Evolutionary conservation across 148 eudicot genomes (phyloP).

Genomic region (Silene uniflora): DNA sequence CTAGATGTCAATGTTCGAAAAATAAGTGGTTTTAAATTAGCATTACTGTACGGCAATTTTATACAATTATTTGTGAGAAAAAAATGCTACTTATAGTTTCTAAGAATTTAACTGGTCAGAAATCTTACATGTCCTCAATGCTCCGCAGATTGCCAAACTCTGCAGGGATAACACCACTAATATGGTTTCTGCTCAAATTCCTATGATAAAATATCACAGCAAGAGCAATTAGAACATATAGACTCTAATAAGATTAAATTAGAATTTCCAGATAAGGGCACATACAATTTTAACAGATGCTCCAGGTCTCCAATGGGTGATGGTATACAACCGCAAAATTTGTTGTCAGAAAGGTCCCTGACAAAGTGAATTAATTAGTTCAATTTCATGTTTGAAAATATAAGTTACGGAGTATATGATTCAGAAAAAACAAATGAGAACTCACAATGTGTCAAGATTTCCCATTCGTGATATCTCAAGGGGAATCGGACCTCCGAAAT

Average conservation of each 20-base stretch:
- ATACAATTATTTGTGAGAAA: too few species aligned
- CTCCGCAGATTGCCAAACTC: slow-evolving; percentile 95
- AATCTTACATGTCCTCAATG: slow-evolving; percentile 67
- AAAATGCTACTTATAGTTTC: not conserved
- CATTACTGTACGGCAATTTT: too few species aligned
- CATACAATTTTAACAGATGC: slow-evolving; percentile 94
- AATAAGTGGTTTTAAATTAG: too few species aligned
- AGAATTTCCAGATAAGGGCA: not conserved
- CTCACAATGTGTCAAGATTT: slow-evolving; percentile 91
- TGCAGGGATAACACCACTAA: slow-evolving; percentile 67
- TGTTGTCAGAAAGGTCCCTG: slow-evolving; percentile 88
- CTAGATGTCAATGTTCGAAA: too few species aligned
- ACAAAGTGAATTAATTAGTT: not conserved
- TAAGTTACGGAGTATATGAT: not conserved
- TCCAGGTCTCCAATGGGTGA: slow-evolving; percentile 93
- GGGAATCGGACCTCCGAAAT: slow-evolving; percentile 76
- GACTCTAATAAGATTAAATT: not conserved
- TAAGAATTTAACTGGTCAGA: not conserved
- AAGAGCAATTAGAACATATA: slow-evolving; percentile 14
- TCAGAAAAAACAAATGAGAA: not conserved
- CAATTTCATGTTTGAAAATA: not conserved
- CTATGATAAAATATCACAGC: slow-evolving; percentile 26
- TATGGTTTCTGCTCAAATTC: slow-evolving; percentile 66
- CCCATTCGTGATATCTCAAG: slow-evolving; percentile 92
- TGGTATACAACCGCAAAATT: slow-evolving; percentile 70